A percentile compares a stretch with the other conserved stretches of the same genome.
phyloP scores from a whole-genome alignment of 2,329 filamentous ascomycete genomes.

The Geoglossum cookeanum region DNA sequence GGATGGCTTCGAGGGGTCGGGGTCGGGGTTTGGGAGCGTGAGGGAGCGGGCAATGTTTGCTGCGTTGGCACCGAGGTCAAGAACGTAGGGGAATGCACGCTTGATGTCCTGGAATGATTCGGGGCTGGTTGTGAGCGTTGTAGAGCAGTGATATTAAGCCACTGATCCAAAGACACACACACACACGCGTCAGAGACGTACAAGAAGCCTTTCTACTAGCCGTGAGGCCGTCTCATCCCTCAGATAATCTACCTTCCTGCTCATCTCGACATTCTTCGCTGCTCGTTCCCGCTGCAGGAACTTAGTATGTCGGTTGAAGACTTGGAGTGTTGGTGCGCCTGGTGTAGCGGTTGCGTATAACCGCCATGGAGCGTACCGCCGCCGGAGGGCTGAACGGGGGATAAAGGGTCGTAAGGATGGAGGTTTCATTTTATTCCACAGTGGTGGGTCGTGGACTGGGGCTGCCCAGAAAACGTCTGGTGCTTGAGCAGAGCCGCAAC shows the following conservation, averaged over 20 bases:
- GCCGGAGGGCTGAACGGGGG: conserved; percentile 9
- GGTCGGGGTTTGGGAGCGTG: conserved; percentile 40
- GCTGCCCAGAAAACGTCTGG: neutral
- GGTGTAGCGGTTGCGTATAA: conserved; percentile 62
- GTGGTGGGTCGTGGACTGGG: neutral
- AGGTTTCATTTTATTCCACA: conserved; percentile 7
- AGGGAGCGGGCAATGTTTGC: conserved; percentile 83
- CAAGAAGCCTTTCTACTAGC: conserved; percentile 68
- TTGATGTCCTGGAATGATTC: conserved; percentile 59
- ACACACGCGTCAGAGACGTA: conserved; percentile 19
- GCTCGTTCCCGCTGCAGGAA: conserved; percentile 83
- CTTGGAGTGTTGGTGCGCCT: conserved; percentile 60
- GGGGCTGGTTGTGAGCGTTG: neutral
- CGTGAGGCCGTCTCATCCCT: conserved; percentile 79
- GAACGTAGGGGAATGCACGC: conserved; percentile 60
- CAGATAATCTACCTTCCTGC: conserved; percentile 74
- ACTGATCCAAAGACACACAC: neutral
- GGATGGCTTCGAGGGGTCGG: conserved; percentile 39
- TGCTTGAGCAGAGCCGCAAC: neutral
- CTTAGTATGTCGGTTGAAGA: conserved; percentile 81
- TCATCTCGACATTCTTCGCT: conserved; percentile 46
- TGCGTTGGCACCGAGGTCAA: conserved; percentile 88
- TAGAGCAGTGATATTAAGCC: neutral
- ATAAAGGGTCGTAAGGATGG: conserved; percentile 10
- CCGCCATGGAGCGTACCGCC: conserved; percentile 18